These are phyloP conservation scores for Bolboschoenus planiculmis DNA, from an alignment of 176 grass and related monocot genomes.

Conservation along the genomic window DNA sequence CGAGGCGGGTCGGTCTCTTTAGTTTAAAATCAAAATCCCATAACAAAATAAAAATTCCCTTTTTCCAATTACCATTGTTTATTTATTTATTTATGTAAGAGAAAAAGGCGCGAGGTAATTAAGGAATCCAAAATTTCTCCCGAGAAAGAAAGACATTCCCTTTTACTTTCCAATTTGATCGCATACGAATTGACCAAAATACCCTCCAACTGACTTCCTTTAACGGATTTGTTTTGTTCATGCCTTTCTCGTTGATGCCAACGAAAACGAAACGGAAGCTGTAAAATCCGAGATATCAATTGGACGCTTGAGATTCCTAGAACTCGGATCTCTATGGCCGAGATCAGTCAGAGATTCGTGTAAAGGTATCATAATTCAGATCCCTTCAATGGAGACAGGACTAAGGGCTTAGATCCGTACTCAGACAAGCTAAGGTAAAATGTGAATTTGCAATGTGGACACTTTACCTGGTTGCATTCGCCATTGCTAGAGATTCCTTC, in stretches of 20 bases:
- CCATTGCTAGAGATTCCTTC: not conserved
- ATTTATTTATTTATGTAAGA: not conserved
- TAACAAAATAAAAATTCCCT: not conserved
- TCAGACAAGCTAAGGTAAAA: not conserved
- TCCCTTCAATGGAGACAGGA: not conserved
- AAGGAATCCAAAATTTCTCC: not conserved
- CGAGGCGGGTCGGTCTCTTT: slow-evolving; percentile 9
- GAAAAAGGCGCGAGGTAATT: not conserved
- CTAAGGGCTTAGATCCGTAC: not conserved
- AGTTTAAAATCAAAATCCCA: not conserved
- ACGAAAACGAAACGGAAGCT: not conserved
- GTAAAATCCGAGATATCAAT: not conserved
- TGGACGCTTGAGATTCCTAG: not conserved
- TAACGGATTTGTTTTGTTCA: not conserved
- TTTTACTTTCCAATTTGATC: not conserved
- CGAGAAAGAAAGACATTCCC: slow-evolving; percentile 7
- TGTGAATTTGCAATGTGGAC: not conserved
- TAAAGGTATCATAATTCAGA: not conserved
- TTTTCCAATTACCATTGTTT: not conserved
- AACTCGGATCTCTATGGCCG: not conserved
- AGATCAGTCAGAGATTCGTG: not conserved
- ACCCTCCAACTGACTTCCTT: slow-evolving; percentile 9
- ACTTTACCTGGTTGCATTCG: slow-evolving; percentile 20
- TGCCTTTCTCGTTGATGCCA: not conserved
- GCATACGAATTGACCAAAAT: not conserved